phyloP scores from a whole-genome alignment of 176 grass and related monocot genomes.

The Eleusine coracana region DNA sequence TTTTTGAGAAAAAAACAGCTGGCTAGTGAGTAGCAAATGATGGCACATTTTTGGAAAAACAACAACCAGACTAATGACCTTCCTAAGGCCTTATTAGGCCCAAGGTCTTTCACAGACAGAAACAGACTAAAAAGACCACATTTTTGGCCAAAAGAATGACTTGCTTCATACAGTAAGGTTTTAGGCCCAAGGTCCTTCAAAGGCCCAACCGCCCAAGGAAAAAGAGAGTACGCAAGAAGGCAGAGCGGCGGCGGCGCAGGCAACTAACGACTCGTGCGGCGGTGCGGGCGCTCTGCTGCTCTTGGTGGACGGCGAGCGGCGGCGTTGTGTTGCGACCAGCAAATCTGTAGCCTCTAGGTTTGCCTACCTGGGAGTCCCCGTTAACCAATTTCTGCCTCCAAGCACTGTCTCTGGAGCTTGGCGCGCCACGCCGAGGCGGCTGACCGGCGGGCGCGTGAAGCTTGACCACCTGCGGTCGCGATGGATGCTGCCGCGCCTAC shows the following conservation, averaged over 20 bases:
- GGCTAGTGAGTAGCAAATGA: no score
- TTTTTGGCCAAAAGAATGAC: background rate
- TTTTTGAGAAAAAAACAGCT: no score
- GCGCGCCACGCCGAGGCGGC: background rate
- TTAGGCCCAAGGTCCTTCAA: background rate
- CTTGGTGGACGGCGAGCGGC: background rate
- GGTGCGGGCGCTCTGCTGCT: background rate
- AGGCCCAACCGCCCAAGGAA: background rate
- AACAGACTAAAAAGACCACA: no score
- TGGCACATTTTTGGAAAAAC: no score
- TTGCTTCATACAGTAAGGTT: background rate
- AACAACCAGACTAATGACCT: no score
- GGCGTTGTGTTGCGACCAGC: background rate
- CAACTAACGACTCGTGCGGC: background rate
- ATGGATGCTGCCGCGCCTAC: conserved; percentile 14
- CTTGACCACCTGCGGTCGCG: background rate
- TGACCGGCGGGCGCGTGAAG: background rate
- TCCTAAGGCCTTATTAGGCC: background rate
- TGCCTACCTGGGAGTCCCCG: background rate
- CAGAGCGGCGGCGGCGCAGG: no score
- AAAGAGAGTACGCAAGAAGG: background rate
- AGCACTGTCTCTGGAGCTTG: background rate
- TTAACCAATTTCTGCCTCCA: background rate
- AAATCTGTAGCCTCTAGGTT: background rate
- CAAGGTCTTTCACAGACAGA: background rate